Base-by-base conservation (phyloP, 805 yeast genomes). In the Yarrowia deformans region DNA sequence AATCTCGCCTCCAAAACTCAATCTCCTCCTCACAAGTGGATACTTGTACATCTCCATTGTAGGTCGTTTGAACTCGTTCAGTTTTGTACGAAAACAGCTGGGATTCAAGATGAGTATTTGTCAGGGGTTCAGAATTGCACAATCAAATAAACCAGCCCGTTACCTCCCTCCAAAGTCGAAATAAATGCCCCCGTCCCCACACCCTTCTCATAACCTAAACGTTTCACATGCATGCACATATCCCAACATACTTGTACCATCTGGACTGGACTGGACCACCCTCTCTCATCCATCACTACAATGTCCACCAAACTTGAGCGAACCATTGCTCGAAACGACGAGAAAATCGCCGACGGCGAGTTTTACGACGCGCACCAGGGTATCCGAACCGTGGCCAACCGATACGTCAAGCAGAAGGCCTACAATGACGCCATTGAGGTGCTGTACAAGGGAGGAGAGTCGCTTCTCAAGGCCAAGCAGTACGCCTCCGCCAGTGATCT, bases 321-420 rank as follows among this genome's bases (percentile, higher is more conserved):
- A 50, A 66, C 69, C 8, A 66, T 73, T 39, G 72, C 70, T 19
- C 66, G 75, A 48, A 72, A 74, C 54, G 70, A 71, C 67, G 73
- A 73, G 56, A 73, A 72, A 72, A 89, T 94, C 72, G 85, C 84
- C 64, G 84, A 84, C 63, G 91, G 91, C 2, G 90, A 93, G 69
- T 92, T 84, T 80, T 94, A 94, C 77, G 99, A 95, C 77, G 98
- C 98, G 0, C 97, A 94, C 77, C 98, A 95, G 78, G 93, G 97
- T 0, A 83, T 95, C 66, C 83, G 97, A 75, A 92, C 98, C 7
- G 90, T 94, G 68, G 90, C 91, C 50, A 93, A 93, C 73, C 84
- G 99, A 76, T 90, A 90, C 75, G 89, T 90, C 52, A 86, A 90
- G 72, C 76, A 87, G 32, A 86, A 87, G 70, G 86, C 89, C 70